These are phyloP conservation scores for Euphrasia arctica DNA, from an alignment of 305 asterid species.

Conservation along the genomic window DNA sequence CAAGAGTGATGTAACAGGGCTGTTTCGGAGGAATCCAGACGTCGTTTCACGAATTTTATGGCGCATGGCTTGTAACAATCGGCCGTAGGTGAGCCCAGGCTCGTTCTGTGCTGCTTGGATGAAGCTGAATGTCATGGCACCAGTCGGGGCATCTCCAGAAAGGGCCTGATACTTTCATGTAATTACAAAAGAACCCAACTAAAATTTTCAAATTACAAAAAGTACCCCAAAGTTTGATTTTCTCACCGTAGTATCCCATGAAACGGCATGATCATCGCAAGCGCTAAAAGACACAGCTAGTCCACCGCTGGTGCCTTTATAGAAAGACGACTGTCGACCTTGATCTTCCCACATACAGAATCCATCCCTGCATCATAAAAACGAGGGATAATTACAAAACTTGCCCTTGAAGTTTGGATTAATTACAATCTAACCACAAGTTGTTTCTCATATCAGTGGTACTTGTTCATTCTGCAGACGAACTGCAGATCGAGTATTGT, in stretches of 20 bases:
- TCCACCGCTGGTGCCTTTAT: conserved; percentile 54
- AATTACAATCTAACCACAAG: neutral
- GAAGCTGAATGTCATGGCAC: conserved; percentile 62
- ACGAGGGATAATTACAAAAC: neutral
- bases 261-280: conserved; percentile 53
- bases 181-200: too few species aligned
- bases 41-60: conserved; percentile 31
- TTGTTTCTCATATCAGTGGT: conserved; percentile 6
- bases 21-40: conserved; percentile 24
- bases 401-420: neutral
- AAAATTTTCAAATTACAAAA: too few species aligned
- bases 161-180: conserved; percentile 34
- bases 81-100: conserved; percentile 47
- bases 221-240: neutral
- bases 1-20: conserved; percentile 33
- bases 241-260: conserved; percentile 55
- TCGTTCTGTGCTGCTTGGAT: conserved; percentile 47
- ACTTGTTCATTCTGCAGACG: conserved; percentile 53
- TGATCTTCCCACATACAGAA: conserved; percentile 51
- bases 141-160: conserved; percentile 43
- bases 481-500: conserved; percentile 56
- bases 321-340: conserved; percentile 28
- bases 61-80: conserved; percentile 42
- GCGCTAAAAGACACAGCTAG: conserved; percentile 48
- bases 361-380: conserved; percentile 36